Evolutionary conservation across 352 stramenopile species (phyloP), one percentile per base, ranked within the genome.

Genomic region (Blastocystis sp.): DNA sequence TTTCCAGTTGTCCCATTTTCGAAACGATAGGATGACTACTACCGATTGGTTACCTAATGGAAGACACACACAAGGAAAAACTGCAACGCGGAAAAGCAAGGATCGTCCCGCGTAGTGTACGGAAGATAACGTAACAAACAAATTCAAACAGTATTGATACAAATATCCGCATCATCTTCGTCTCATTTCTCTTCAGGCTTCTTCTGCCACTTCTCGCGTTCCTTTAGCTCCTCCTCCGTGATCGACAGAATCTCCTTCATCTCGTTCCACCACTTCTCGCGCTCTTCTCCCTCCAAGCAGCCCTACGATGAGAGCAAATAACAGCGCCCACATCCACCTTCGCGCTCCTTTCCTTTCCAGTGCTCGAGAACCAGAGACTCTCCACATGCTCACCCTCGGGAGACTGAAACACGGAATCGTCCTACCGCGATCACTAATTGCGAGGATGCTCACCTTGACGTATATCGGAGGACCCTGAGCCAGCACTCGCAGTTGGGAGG

Each of bases 241-340:
- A 81, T 40, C 1, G 48, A 51, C 27, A 81, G 29, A 27, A 81
- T 81, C 46, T 81, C 69, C 48, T 81, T 81, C 69, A 81, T 81
- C 34, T 65, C 69, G 32, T 81, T 81, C 69, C 69, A 81, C 69
- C 69, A 81, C 69, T 81, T 81, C 16, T 81, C 69, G 0, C 69
- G 69, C 46, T 61, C 46, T 44, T 81, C 69, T 61, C 69, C 69
- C 42, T 81, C 69, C 29, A 81, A 64, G 40, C 69, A 81, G 18
- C 69, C 69, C 69, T 81, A 29, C 42, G 2, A 72, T 48, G 18
- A 65, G 24, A 8, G 14, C n/a, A 9, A 63, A 14, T 9, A 38
- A 36, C 21, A n/a, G 6, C 14, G 21, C 24, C 27, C 63, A 81
- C 69, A 54, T 81, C 69, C 32, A 81, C 69, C 32, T 81, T 81